Conservation (phyloP, 805 yeast genomes). For the Wickerhamomyces bovis region DNA sequence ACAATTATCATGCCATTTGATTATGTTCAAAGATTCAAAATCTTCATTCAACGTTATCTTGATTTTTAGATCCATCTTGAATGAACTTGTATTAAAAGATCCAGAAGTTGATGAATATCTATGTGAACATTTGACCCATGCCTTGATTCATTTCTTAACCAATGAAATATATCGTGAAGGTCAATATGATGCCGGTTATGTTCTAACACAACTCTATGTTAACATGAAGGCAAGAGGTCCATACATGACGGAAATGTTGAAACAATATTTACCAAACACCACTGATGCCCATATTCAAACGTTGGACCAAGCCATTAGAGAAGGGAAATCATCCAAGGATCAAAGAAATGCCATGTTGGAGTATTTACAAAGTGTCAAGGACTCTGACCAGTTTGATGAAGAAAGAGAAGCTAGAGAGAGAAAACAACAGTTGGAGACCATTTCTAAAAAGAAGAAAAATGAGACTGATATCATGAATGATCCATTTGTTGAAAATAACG, state of each 20-base stretch:
- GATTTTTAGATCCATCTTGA: slow-evolving; percentile 67
- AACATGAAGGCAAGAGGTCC: slow-evolving; percentile 63
- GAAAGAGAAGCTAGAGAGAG: slow-evolving; percentile 39
- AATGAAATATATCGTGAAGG: slow-evolving; percentile 81
- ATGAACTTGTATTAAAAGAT: slow-evolving; percentile 60
- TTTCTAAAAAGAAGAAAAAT: slow-evolving; percentile 41
- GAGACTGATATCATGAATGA: slow-evolving; percentile 58
- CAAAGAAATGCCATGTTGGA: slow-evolving; percentile 77
- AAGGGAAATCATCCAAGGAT: slow-evolving; percentile 65
- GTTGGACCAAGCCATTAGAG: slow-evolving; percentile 57
- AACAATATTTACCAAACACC: slow-evolving; percentile 48
- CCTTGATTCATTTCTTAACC: slow-evolving; percentile 59
- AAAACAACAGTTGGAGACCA: slow-evolving; percentile 49
- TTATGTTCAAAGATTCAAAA: slow-evolving; percentile 81
- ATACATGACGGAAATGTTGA: slow-evolving; percentile 58
- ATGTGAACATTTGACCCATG: slow-evolving; percentile 56
- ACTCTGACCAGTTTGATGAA: slow-evolving; percentile 37
- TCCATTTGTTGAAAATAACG: slow-evolving; percentile 67
- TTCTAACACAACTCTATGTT: slow-evolving; percentile 74
- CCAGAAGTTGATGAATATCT: slow-evolving; percentile 66
- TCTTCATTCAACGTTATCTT: slow-evolving; percentile 89
- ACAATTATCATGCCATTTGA: slow-evolving; percentile 66
- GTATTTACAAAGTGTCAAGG: slow-evolving; percentile 60
- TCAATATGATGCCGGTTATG: slow-evolving; percentile 87
- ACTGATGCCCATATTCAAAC: slow-evolving; percentile 50